Percentiles rank a stretch among this genome's conserved stretches.
Conservation (phyloP, 2,329 filamentous ascomycete genomes). For the Gremmenia infestans region DNA sequence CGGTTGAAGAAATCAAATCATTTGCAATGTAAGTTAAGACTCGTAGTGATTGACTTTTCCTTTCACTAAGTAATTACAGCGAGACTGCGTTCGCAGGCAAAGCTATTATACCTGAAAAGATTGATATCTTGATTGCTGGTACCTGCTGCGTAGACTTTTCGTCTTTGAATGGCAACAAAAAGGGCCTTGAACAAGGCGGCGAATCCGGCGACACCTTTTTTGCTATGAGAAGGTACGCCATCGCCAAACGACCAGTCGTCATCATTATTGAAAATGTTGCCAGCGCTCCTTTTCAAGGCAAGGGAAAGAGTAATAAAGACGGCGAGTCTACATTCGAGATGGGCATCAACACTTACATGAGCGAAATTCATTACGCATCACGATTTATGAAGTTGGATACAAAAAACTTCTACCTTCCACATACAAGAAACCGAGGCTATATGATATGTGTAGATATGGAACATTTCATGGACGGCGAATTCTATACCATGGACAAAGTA, state of each 20-base stretch:
- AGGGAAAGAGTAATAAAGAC: slow-evolving; percentile 34
- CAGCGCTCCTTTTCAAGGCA: slow-evolving; percentile 43
- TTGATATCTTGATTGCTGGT: slow-evolving; percentile 66
- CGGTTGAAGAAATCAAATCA: neutral
- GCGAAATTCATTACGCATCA: slow-evolving; percentile 49
- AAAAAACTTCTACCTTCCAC: slow-evolving; percentile 69
- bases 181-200: slow-evolving; percentile 48
- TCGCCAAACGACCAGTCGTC: slow-evolving; percentile 52
- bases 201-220: slow-evolving; percentile 63
- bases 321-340: neutral
- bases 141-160: slow-evolving; percentile 77
- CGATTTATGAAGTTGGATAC: slow-evolving; percentile 52
- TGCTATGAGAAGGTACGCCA: slow-evolving; percentile 54
- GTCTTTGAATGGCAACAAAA: slow-evolving; percentile 52
- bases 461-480: neutral
- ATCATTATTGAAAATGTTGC: slow-evolving; percentile 70
- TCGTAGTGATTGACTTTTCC: neutral
- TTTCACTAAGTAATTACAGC: slow-evolving; percentile 32
- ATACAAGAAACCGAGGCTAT: slow-evolving; percentile 59
- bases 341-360: slow-evolving; percentile 17
- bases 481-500: neutral
- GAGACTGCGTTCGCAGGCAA: slow-evolving; percentile 63
- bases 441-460: slow-evolving; percentile 49
- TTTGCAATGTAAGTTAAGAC: slow-evolving; percentile 40
- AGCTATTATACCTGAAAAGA: slow-evolving; percentile 47